These are phyloP conservation scores for Dysphania ambrosioides DNA, from an alignment of 148 eudicot species.

Conservation along the genomic window DNA sequence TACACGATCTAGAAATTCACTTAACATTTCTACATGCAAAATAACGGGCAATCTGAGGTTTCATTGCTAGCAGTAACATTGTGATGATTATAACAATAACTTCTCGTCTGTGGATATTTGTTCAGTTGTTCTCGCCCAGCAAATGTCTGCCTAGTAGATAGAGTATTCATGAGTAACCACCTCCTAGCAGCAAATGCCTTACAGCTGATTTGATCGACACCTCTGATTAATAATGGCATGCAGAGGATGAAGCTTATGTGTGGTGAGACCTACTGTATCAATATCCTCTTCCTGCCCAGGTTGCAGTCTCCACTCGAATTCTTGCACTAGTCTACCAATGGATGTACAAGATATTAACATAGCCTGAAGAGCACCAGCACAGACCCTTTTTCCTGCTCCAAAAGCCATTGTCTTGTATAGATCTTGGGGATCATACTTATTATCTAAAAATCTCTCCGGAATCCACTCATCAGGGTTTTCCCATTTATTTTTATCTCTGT, in stretches of 20 bases:
- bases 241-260: conserved; percentile 64
- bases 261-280: conserved; percentile 62
- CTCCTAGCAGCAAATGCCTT: no score
- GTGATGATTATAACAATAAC: not conserved
- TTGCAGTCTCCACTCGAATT: conserved; percentile 60
- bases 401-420: conserved; percentile 83
- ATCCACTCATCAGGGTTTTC: conserved; percentile 71
- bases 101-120: not conserved
- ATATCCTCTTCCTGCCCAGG: conserved; percentile 64
- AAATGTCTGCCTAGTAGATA: not conserved
- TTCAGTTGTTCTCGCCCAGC: not conserved
- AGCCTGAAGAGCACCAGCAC: conserved; percentile 81
- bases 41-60: not conserved
- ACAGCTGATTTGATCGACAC: not conserved
- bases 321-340: conserved; percentile 73
- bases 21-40: not conserved
- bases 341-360: conserved; percentile 50
- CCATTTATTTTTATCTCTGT: conserved; percentile 74
- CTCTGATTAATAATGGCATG: conserved; percentile 48
- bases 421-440: conserved; percentile 42
- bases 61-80: no score
- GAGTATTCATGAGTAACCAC: not conserved
- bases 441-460: conserved; percentile 68
- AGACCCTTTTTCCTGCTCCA: conserved; percentile 82
- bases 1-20: not conserved